phyloP scores from a whole-genome alignment of 345 rosid genomes.

The Heritiera fomes region DNA sequence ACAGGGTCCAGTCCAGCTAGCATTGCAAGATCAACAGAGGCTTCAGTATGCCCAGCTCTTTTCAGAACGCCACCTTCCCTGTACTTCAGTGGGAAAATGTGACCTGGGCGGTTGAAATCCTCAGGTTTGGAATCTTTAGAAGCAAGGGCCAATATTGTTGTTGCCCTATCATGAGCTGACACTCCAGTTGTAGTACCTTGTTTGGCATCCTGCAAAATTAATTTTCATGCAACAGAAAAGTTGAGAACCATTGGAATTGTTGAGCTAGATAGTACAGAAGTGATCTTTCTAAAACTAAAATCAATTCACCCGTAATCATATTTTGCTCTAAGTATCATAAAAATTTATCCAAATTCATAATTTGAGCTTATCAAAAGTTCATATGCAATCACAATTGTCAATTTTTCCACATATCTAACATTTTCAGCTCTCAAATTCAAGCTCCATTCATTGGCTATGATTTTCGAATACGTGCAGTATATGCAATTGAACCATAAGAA shows the following conservation, averaged over 20 bases:
- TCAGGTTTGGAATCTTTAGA: conserved; percentile 78
- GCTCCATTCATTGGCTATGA: background rate
- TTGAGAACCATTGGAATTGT: background rate
- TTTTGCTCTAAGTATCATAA: conserved; percentile 4
- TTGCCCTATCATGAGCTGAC: conserved; percentile 84
- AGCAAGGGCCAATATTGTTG: conserved; percentile 72
- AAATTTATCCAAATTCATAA: background rate
- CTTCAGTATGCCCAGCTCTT: conserved; percentile 97
- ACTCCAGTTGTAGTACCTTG: conserved; percentile 91
- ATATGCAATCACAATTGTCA: background rate
- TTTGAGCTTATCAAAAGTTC: background rate
- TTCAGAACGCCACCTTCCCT: conserved; percentile 88
- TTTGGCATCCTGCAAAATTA: conserved; percentile 71
- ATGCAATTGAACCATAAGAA: background rate
- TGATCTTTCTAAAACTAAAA: background rate
- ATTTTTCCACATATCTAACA: background rate
- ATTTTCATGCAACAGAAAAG: conserved; percentile 11
- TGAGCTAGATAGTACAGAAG: background rate
- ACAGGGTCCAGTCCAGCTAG: conserved; percentile 83
- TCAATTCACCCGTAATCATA: background rate
- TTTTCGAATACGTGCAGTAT: background rate
- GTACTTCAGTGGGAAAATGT: conserved; percentile 79
- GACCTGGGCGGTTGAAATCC: conserved; percentile 89
- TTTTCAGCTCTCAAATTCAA: conserved; percentile 4
- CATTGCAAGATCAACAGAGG: conserved; percentile 81